Base-by-base conservation (phyloP, 73 alveolate genomes). In the Urostyla sp. region DNA sequence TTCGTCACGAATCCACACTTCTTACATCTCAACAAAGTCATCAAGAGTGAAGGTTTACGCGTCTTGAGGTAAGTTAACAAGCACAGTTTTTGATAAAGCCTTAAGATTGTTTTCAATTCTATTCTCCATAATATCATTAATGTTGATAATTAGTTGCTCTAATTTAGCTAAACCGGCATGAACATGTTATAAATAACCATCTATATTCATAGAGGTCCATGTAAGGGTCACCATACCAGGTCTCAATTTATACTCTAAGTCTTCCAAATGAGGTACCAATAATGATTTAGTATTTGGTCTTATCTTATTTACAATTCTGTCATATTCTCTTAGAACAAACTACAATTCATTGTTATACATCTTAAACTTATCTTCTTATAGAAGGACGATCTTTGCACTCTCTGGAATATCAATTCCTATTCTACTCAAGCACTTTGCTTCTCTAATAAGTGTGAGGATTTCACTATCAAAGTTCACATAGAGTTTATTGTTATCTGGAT, bases 181-280 rank as follows among this genome's bases (percentile, higher is more conserved):
- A 57, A 97, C 99, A 51, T 94, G 97, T 67, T 97, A 98, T 52
- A 98, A 86, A 82, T 98, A 97, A 35, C 98, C 98, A 50, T 98
- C 99, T 69, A 98, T 98, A 80, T 98, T 98, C 99, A 98, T 98
- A 54, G 99, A 97, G 16, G 99, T 96, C 99, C 99, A 98, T 43
- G 99, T 98, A 27, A 98, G 88, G 55, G 99, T 98, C 57, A 97
- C 99, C 98, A 97, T 96, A 27, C 99, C 98, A 34, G 99, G 99
- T 90, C 99, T 94, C 84, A 98, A 95, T 88, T 96, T 97, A 81
- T 95, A 93, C 90, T 98, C 99, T 51, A 98, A 87, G 80, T 98
- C 99, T 93, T 98, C 99, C 60, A 98, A 85, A 79, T 98, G 99
- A 28, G 99, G 99, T 75, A 96, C 96, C 77, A 98, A 83, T 84